Evolutionary conservation across 2,329 filamentous ascomycete species (phyloP).

Genomic region (Colletotrichum zoysiae): DNA sequence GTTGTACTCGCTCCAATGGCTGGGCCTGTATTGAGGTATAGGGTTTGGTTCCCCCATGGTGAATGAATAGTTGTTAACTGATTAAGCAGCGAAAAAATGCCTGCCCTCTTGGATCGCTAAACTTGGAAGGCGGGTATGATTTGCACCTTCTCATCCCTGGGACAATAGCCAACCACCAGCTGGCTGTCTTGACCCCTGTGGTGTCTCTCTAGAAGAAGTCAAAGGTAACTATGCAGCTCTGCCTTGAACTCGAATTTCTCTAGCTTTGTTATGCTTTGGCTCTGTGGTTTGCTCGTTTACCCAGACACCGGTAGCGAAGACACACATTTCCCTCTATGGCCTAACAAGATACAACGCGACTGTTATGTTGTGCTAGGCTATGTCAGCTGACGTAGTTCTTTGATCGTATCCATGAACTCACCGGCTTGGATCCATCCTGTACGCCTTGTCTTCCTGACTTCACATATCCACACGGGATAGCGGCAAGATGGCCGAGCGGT

Average conservation of each 20-base stretch:
- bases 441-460: not conserved
- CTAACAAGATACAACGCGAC: not conserved
- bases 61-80: conserved; percentile 54
- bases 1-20: conserved; percentile 52
- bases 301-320: not conserved
- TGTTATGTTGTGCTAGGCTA: not conserved
- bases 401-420: not conserved
- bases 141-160: not conserved
- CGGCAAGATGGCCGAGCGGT: conserved; percentile 25
- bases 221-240: conserved; percentile 61
- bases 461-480: fast-evolving
- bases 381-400: not conserved
- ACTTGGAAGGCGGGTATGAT: conserved; percentile 52
- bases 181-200: conserved; percentile 45
- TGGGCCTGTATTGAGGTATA: conserved; percentile 48
- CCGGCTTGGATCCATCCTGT: not conserved
- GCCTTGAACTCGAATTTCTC: conserved; percentile 56
- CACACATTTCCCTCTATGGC: not conserved
- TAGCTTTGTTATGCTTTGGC: conserved; percentile 67
- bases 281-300: conserved; percentile 44
- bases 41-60: conserved; percentile 57
- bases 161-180: not conserved
- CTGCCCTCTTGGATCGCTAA: conserved; percentile 51
- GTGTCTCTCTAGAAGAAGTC: conserved; percentile 46
- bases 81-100: conserved; percentile 52